Evolutionary conservation across 441 rosid species (phyloP).

Genomic region (Erodium moschatum): DNA sequence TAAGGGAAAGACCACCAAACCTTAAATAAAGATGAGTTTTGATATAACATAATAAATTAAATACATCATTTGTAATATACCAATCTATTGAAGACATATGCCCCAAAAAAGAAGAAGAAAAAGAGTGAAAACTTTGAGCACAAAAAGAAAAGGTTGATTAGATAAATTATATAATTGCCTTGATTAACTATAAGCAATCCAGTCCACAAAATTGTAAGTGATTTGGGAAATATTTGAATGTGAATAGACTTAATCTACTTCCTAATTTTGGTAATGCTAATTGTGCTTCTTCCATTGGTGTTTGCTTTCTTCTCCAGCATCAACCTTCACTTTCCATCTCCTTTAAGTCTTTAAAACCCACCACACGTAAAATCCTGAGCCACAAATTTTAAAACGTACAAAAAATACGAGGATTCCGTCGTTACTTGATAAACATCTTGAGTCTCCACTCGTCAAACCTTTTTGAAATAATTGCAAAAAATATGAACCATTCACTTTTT

Average conservation of each 20-base stretch:
- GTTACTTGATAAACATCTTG: too few species aligned
- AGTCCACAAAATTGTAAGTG: conserved; percentile 19
- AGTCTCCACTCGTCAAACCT: too few species aligned
- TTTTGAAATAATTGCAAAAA: too few species aligned
- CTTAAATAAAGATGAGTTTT: not conserved
- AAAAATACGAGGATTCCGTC: too few species aligned
- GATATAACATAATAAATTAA: not conserved
- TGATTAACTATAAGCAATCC: conserved; percentile 2
- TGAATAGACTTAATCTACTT: not conserved
- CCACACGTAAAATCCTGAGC: not conserved
- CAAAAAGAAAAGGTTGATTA: conserved; percentile 19
- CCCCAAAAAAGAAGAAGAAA: not conserved
- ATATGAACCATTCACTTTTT: too few species aligned
- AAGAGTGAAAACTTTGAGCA: not conserved
- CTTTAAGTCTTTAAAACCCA: too few species aligned
- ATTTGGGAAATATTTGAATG: not conserved
- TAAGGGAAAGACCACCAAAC: too few species aligned
- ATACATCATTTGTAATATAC: not conserved
- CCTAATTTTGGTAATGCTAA: not conserved
- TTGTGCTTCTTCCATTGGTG: not conserved
- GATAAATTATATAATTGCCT: conserved; percentile 25
- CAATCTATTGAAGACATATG: too few species aligned
- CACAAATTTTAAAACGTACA: not conserved
- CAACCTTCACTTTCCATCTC: not conserved
- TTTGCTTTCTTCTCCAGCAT: not conserved